Percentiles rank a stretch among this genome's conserved stretches.
phyloP scores from a whole-genome alignment of 306 rosid species.

The Trifolium pratense region DNA sequence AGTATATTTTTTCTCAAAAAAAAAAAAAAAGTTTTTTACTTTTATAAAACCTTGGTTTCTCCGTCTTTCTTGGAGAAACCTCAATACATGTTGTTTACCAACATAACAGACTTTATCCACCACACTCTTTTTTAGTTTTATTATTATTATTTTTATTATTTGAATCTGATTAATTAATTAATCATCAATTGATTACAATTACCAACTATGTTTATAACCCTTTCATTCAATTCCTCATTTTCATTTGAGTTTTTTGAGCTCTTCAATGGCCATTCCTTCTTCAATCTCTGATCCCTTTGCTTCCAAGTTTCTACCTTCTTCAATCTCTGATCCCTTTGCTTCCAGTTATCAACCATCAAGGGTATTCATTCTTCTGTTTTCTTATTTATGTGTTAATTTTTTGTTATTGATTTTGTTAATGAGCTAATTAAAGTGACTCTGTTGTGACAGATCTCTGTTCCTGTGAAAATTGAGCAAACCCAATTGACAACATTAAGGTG shows the following conservation, averaged over 20 bases:
- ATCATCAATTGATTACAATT: not conserved
- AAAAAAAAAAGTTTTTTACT: no score
- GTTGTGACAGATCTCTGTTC: slow-evolving; percentile 59
- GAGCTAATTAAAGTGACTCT: slow-evolving; percentile 14
- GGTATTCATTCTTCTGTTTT: slow-evolving; percentile 43
- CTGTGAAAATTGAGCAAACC: slow-evolving; percentile 50
- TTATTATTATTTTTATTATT: no score
- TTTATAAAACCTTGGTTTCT: slow-evolving; percentile 88
- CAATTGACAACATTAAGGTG: slow-evolving; percentile 54
- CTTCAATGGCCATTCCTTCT: slow-evolving; percentile 69
- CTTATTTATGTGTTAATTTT: not conserved
- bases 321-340: no score
- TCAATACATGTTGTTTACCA: slow-evolving; percentile 47
- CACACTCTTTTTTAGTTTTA: slow-evolving; percentile 3
- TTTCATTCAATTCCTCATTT: slow-evolving; percentile 37
- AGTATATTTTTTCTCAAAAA: no score
- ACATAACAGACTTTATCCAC: slow-evolving; percentile 55
- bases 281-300: slow-evolving; percentile 49
- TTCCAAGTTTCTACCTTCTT: slow-evolving; percentile 34
- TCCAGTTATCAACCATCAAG: slow-evolving; percentile 33
- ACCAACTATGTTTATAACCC: slow-evolving; percentile 32
- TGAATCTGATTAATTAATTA: not conserved
- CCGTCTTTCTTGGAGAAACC: slow-evolving; percentile 89
- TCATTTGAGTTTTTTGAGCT: slow-evolving; percentile 3
- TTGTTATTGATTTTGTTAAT: slow-evolving; percentile 23